These are phyloP conservation scores for Emericellopsis atlantica DNA, from an alignment of 2,329 filamentous ascomycete genomes.

Conservation along the genomic window DNA sequence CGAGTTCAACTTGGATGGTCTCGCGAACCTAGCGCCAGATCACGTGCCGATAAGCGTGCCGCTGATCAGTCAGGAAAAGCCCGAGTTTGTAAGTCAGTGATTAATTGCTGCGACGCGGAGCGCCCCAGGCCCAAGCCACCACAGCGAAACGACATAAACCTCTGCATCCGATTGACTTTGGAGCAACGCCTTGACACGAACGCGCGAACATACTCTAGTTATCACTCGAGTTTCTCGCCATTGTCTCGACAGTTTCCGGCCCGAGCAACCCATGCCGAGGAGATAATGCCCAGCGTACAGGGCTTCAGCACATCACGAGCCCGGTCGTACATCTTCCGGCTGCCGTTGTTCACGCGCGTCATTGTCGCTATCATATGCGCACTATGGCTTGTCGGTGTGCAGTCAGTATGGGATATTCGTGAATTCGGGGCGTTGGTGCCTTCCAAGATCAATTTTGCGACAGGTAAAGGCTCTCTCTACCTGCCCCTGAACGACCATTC, in stretches of 20 bases:
- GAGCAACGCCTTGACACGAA: no score
- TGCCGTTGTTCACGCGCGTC: slow-evolving; percentile 77
- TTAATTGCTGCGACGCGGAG: not conserved
- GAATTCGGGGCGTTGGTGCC: slow-evolving; percentile 74
- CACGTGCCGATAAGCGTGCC: slow-evolving; percentile 11
- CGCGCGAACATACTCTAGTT: no score
- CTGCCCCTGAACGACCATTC: no score
- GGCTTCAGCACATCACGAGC: slow-evolving; percentile 59
- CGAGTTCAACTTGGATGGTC: no score
- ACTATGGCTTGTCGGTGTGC: slow-evolving; percentile 53
- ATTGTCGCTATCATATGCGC: slow-evolving; percentile 51
- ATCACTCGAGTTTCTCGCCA: not conserved
- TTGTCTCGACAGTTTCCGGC: not conserved
- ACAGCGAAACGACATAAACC: no score
- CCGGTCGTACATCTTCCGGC: slow-evolving; percentile 67
- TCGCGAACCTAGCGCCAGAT: slow-evolving; percentile 2
- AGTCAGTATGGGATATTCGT: slow-evolving; percentile 57
- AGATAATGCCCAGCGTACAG: slow-evolving; percentile 16
- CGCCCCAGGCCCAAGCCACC: not conserved
- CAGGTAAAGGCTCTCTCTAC: slow-evolving; percentile 35
- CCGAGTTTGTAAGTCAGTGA: slow-evolving; percentile 2
- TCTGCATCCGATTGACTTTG: no score
- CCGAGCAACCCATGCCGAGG: slow-evolving; percentile 3
- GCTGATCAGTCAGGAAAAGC: slow-evolving; percentile 2
- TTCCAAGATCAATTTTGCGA: slow-evolving; percentile 55